Evolutionary conservation across 371 early-diverging fungal species (phyloP), one percentile per base, ranked within the genome.

Genomic region (Lichtheimia hyalospora): DNA sequence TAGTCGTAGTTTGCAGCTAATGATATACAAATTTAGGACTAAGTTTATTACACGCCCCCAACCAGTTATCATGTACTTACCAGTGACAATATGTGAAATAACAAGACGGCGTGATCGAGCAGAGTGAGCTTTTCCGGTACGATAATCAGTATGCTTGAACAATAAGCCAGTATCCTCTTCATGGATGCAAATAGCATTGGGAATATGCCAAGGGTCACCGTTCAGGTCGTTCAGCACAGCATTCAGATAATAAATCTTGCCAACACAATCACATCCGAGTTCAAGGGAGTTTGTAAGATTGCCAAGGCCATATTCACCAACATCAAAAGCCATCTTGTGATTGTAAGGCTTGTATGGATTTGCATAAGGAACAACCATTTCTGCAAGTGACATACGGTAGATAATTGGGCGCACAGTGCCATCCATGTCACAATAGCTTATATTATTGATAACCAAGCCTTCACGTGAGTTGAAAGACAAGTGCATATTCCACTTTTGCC

Each of bases 331-430:
- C 44, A 76, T 71, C 61, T 81, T 81, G 51, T 58, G 52, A 46
- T 67, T 66, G 57, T 81, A 69, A 42, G 79, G 79, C 27, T 60
- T 46, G 10, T 63, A 57, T 18, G 81, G 77, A 44, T 81, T 82
- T 23, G 72, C 78, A 66, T 81, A 81, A 50, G 81, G 81, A 5
- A 81, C 80, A 16, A 79, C 74, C 81, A 81, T 78, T 56, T 75
- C 75, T 20, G 79, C 64, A 48, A 74, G 67, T 18, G 77, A 73
- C 16, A 74, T 63, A 58, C 76, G 73, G 28, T 73, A 76, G 51
- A 75, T 73, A 13, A 79, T 50, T 50, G 76, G 76, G 15, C 74
- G 67, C 54, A 64, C 63, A 16, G 68, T 64, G 14, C 53, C 54
- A 21, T 68, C 64, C 57, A 74, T 72, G 58, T 81, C 78, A 60